Percentiles rank a stretch among this genome's conserved stretches.
Conservation (phyloP, 352 stramenopile genomes). For the Phytophthora quininea region DNA sequence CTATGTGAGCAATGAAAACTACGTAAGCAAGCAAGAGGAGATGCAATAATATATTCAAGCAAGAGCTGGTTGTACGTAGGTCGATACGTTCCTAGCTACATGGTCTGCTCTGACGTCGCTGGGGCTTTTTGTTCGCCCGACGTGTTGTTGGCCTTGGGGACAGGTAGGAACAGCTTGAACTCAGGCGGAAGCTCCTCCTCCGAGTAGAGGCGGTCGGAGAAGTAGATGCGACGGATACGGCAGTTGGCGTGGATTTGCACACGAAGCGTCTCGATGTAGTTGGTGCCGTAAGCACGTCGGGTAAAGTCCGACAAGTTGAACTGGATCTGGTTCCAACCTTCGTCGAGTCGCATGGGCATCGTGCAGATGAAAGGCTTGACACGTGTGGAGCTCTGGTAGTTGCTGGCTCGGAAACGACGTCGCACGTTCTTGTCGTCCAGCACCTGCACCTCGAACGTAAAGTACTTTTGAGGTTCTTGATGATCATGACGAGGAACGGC, state of each 20-base stretch:
- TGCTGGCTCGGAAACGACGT: conserved; percentile 95
- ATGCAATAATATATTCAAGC: background rate
- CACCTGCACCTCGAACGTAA: conserved; percentile 98
- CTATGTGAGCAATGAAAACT: background rate
- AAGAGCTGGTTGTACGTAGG: background rate
- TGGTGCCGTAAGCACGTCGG: conserved; percentile 96
- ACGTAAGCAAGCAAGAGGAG: background rate
- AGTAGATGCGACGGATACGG: conserved; percentile 97
- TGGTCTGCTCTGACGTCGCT: conserved; percentile 42
- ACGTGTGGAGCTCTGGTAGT: conserved; percentile 97
- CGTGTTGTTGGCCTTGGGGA: conserved; percentile 86
- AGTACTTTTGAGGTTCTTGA: conserved; percentile 99
- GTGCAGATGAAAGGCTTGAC: conserved; percentile 99
- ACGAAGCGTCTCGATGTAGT: conserved; percentile 97
- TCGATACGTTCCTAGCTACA: conserved; percentile 31
- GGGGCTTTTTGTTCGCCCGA: conserved; percentile 51
- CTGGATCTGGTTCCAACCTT: conserved; percentile 99
- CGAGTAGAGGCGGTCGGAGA: conserved; percentile 96
- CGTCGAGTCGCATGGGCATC: conserved; percentile 98
- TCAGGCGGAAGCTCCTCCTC: conserved; percentile 97
- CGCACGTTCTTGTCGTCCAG: conserved; percentile 98
- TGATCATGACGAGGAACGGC: conserved; percentile 98
- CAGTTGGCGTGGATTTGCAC: conserved; percentile 99
- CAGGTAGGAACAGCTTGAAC: conserved; percentile 98
- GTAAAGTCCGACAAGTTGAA: conserved; percentile 98